phyloP scores from a whole-genome alignment of 1,284 basidiomycete species.

The Ceratobasidium sp. region DNA sequence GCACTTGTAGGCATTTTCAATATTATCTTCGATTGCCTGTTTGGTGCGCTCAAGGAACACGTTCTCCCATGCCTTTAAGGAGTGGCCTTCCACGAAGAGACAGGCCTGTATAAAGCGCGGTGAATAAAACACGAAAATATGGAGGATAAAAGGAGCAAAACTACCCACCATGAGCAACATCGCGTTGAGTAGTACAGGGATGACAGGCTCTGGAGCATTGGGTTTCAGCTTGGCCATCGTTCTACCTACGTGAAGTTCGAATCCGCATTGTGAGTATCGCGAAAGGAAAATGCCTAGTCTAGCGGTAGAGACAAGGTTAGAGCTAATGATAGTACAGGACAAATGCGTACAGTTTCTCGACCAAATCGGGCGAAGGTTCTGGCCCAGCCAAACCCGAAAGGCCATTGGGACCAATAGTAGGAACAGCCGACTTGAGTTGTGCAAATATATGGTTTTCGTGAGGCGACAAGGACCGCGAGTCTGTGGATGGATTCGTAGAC shows the following conservation, averaged over 20 bases:
- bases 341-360: constrained; percentile 6
- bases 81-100: constrained; percentile 6
- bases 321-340: background rate
- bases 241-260: constrained; percentile 22
- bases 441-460: background rate
- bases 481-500: background rate
- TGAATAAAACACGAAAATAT: background rate
- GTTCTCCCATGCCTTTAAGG: constrained; percentile 26
- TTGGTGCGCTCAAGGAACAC: constrained; percentile 19
- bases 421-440: background rate
- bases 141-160: background rate
- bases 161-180: constrained; percentile 28
- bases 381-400: background rate
- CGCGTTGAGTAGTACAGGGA: constrained; percentile 27
- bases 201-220: background rate
- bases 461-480: background rate
- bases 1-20: background rate
- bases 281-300: constrained; percentile 8
- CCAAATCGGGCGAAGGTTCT: background rate
- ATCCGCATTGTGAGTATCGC: constrained; percentile 10
- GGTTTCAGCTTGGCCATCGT: background rate
- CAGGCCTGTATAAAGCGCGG: constrained; percentile 12
- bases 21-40: constrained; percentile 14
- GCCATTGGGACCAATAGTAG: background rate
- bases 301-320: background rate